These are phyloP conservation scores for Lachnellula hyalina DNA, from an alignment of 2,329 filamentous ascomycete species.

Conservation along the genomic window DNA sequence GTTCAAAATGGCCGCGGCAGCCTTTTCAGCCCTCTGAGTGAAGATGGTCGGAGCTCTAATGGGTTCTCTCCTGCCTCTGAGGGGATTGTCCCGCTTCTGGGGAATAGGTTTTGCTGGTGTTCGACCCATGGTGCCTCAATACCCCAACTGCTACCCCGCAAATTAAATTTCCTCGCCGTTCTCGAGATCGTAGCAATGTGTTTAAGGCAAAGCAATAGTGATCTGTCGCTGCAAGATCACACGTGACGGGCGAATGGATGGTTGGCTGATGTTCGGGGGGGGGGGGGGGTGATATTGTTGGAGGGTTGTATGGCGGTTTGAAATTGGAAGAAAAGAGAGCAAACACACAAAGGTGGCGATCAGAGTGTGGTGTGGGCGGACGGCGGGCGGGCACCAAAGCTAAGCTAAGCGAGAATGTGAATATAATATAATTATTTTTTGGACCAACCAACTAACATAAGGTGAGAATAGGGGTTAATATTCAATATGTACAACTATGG, in stretches of 20 bases:
- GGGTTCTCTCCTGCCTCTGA: constrained; percentile 12
- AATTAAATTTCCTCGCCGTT: neutral
- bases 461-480: too few relatives aligned
- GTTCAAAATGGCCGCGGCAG: constrained; percentile 9
- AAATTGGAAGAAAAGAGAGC: neutral
- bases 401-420: too few relatives aligned
- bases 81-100: constrained; percentile 13
- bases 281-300: neutral
- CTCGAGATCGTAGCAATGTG: neutral
- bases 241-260: constrained; percentile 6
- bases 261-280: neutral
- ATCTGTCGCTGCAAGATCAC: constrained; percentile 2
- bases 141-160: constrained; percentile 6
- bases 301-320: constrained; percentile 1
- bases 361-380: too few relatives aligned
- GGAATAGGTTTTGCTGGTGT: constrained; percentile 6
- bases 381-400: too few relatives aligned
- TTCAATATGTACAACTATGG: too few relatives aligned
- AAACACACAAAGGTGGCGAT: neutral
- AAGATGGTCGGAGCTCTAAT: constrained; percentile 21
- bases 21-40: constrained; percentile 8
- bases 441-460: too few relatives aligned
- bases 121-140: neutral
- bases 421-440: too few relatives aligned
- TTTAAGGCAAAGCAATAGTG: neutral